Percentiles rank a stretch among this genome's conserved stretches.
Conservation (phyloP, 352 stramenopile species). For the Phytophthora podocarpi region DNA sequence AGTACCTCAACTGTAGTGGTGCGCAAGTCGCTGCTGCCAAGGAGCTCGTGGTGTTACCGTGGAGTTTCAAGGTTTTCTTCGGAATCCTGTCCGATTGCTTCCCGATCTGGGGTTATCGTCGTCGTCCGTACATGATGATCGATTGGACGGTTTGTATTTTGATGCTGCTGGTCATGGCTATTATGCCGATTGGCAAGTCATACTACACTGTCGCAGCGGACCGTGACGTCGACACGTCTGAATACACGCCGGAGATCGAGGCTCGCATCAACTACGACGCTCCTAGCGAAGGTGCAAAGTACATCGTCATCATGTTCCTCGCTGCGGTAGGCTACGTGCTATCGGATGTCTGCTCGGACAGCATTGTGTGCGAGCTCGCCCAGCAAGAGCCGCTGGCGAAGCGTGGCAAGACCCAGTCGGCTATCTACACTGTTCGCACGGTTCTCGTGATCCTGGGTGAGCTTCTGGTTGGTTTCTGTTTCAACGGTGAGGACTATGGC, state of each 20-base stretch:
- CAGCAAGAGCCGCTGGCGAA: constrained; percentile 58
- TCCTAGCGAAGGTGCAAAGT: constrained; percentile 38
- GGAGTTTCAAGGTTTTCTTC: constrained; percentile 70
- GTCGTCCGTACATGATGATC: constrained; percentile 67
- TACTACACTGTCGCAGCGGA: constrained; percentile 53
- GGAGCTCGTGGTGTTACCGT: constrained; percentile 54
- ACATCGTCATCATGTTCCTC: constrained; percentile 61
- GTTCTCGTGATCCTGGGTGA: constrained; percentile 46
- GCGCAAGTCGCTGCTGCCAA: constrained; percentile 50
- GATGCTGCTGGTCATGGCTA: constrained; percentile 58
- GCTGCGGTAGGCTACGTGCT: constrained; percentile 69
- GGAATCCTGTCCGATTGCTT: constrained; percentile 40
- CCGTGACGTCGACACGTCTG: constrained; percentile 23
- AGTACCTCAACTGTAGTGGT: constrained; percentile 60
- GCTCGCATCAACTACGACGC: constrained; percentile 48
- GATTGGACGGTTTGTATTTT: constrained; percentile 52
- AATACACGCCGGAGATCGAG: constrained; percentile 38
- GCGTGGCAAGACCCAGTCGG: constrained; percentile 60
- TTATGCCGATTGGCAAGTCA: constrained; percentile 44
- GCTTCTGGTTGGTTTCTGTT: constrained; percentile 48
- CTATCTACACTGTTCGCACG: constrained; percentile 36
- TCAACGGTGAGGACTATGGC: constrained; percentile 64
- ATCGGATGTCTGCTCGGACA: constrained; percentile 67
- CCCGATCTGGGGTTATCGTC: constrained; percentile 61
- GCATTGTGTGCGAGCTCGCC: constrained; percentile 58